Percentiles rank a stretch among this genome's conserved stretches.
These are phyloP conservation scores for Aureobasidium sp. DNA, from an alignment of 2,329 filamentous ascomycete species.

Conservation along the genomic window DNA sequence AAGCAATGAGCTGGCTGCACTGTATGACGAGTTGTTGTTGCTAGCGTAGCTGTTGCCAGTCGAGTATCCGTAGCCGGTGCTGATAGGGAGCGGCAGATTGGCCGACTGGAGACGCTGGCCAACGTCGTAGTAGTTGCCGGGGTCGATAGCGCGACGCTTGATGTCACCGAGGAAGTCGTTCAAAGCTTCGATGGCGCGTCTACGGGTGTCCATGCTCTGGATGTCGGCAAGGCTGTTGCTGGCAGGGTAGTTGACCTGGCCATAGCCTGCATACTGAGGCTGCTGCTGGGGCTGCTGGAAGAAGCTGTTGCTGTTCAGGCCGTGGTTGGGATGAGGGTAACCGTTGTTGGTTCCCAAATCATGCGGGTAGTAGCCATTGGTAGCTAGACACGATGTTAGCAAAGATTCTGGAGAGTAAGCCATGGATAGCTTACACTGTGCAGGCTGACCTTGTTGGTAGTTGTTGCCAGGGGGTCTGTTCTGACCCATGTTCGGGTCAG, in stretches of 20 bases:
- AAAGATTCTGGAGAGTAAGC: slow-evolving; percentile 5
- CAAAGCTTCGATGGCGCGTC: slow-evolving; percentile 72
- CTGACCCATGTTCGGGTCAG: slow-evolving; percentile 43
- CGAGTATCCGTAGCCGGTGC: slow-evolving; percentile 28
- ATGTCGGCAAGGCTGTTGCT: slow-evolving; percentile 27
- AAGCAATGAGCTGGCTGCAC: slow-evolving; percentile 22
- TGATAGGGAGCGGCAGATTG: slow-evolving; percentile 38
- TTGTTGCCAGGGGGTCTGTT: slow-evolving; percentile 17
- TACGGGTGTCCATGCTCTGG: slow-evolving; percentile 57
- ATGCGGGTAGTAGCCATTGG: slow-evolving; percentile 23
- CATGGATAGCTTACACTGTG: slow-evolving; percentile 16
- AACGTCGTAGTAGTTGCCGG: slow-evolving; percentile 81
- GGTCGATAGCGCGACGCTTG: slow-evolving; percentile 86
- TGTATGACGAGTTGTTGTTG: slow-evolving; percentile 19
- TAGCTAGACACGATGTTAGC: slow-evolving; percentile 1
- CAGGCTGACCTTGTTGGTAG: slow-evolving; percentile 20
- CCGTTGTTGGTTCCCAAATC: slow-evolving; percentile 8
- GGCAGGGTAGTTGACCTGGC: slow-evolving; percentile 39
- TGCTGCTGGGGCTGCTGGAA: slow-evolving; percentile 20
- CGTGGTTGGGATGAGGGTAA: slow-evolving; percentile 22
- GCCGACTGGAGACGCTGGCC: slow-evolving; percentile 76
- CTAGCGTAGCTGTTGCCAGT: slow-evolving; percentile 30
- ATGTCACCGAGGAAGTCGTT: slow-evolving; percentile 92
- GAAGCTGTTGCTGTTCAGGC: slow-evolving; percentile 18
- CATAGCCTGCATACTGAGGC: slow-evolving; percentile 28